Percentiles rank a stretch among this genome's conserved stretches.
These are phyloP conservation scores for Brachypodium distachyon DNA, from an alignment of 202 grass and related monocot genomes.

Conservation along the genomic window DNA sequence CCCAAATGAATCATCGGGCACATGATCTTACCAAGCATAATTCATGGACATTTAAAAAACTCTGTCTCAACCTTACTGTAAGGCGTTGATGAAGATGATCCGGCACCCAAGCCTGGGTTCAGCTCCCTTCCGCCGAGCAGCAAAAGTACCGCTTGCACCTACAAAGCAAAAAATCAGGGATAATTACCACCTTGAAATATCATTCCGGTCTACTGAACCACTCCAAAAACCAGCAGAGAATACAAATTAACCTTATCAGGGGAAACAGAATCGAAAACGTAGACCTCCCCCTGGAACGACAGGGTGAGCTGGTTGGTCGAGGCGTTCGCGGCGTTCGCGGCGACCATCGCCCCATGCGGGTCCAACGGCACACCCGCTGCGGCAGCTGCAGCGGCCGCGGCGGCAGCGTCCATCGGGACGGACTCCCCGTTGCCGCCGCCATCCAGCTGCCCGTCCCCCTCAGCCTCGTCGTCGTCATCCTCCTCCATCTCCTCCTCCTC, in stretches of 20 bases:
- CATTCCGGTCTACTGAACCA: not conserved
- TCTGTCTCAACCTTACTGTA: conserved; percentile 64
- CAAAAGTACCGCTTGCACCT: conserved; percentile 97
- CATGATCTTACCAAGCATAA: not conserved
- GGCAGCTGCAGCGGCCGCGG: conserved; percentile 15
- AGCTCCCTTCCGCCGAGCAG: conserved; percentile 92
- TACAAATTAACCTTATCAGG: conserved; percentile 69
- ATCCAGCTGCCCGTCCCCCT: conserved; percentile 4
- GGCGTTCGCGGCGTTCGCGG: conserved; percentile 11
- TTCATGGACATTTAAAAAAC: not conserved
- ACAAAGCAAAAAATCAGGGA: not conserved
- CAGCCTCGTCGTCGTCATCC: conserved; percentile 28
- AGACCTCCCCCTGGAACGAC: conserved; percentile 95
- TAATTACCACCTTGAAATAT: not conserved
- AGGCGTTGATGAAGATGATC: conserved; percentile 44
- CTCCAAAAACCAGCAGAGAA: not conserved
- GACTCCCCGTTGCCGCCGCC: conserved; percentile 13
- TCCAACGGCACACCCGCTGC: conserved; percentile 26
- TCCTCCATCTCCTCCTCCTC: conserved; percentile 34
- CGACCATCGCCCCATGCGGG: conserved; percentile 32
- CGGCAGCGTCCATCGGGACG: conserved; percentile 54
- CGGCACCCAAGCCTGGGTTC: conserved; percentile 28
- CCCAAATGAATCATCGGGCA: conserved; percentile 1
- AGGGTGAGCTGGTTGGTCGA: conserved; percentile 76
- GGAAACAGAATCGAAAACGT: conserved; percentile 94